Base-by-base conservation (phyloP, 2,329 filamentous ascomycete genomes). In the Venturia nashicola region DNA sequence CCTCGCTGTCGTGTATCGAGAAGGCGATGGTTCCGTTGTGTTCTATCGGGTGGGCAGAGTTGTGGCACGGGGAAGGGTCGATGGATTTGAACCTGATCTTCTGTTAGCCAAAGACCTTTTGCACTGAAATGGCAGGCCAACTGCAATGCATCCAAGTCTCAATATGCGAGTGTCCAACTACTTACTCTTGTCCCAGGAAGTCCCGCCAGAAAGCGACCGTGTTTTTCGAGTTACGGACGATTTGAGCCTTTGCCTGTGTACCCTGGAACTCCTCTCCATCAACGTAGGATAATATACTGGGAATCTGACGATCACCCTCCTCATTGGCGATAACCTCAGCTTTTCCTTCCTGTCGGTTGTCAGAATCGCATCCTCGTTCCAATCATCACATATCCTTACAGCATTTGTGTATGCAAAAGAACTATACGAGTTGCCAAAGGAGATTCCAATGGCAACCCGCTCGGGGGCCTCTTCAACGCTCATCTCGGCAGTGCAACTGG, bases 321-420 rank as follows among this genome's bases (percentile, higher is more conserved):
- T 97, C 94, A 79, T 99, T 97, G 73, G 94, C 94, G 79, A 99
- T 97, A 68, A 99, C 93, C 76, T 97, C 91, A 68, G 91, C 88
- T 82, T 95, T 96, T 77, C 95, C 93, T 73, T 97, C 93, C 82
- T 84, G 67, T 67, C 67, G 20, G 63, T 20, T 34, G 40, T 65
- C 39, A 65, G 64, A 8, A 42, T 42, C 8, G 12, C 16, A 42
- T 8, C 1, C 9, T 42, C 40, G 5, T 1, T 1, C 9, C 2
- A 11, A 8, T 12, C 16, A 42, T 42, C 40, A 12, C 2, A 5
- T 66, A 60, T 44, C 67, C 80, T 68, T 76, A 84, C 82, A 67
- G 77, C 77, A 67, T 87, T 84, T 59, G 92, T 96, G 75, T 87
- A 91, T 71, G 93, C 93, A 78, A 99, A 97, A 66, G 91, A 97